These are phyloP conservation scores for Calonectria pauciramosa DNA, from an alignment of 2,329 filamentous ascomycete genomes.

Conservation along the genomic window DNA sequence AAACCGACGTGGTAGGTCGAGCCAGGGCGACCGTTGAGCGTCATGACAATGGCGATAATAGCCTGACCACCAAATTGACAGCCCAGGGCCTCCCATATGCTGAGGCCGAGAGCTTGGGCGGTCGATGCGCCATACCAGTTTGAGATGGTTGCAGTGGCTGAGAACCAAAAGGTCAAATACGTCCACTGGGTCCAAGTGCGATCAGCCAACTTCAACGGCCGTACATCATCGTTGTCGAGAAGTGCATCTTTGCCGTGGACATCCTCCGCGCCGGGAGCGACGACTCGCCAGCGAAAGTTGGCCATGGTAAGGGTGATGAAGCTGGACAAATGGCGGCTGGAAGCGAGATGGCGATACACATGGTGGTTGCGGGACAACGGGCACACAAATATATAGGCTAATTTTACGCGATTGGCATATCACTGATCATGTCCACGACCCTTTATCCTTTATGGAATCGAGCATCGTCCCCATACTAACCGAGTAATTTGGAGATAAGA, in stretches of 20 bases:
- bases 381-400: neutral
- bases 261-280: constrained; percentile 5
- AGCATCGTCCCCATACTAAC: neutral
- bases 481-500: neutral
- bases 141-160: constrained; percentile 15
- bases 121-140: constrained; percentile 54
- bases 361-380: neutral
- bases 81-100: constrained; percentile 63
- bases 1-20: constrained; percentile 60
- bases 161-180: constrained; percentile 27
- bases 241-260: constrained; percentile 17
- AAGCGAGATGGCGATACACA: neutral
- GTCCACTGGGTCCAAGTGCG: constrained; percentile 16
- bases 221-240: constrained; percentile 20
- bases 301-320: neutral
- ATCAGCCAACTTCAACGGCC: constrained; percentile 6
- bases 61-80: constrained; percentile 57
- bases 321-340: neutral
- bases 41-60: constrained; percentile 56
- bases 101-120: constrained; percentile 58
- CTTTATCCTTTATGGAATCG: neutral
- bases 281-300: neutral
- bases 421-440: neutral
- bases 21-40: constrained; percentile 57
- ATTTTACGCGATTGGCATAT: neutral